Evolutionary conservation across 495 filamentous ascomycete genomes (phyloP), one percentile per base, ranked within the genome.

Genomic region (Neurospora hispaniola): DNA sequence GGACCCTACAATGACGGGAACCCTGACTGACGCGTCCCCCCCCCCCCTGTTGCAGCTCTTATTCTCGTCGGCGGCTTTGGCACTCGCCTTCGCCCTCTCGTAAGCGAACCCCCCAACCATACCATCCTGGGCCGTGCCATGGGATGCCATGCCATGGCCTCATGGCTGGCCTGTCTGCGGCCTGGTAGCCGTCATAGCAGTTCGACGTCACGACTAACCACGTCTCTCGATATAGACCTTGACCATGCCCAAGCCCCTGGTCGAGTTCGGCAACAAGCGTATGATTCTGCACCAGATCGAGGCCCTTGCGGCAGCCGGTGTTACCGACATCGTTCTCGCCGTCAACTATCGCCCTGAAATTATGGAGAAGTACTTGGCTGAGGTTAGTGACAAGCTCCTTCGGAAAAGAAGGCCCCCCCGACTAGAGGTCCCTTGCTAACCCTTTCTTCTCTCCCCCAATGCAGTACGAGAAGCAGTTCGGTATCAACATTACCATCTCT

Each of bases 1-100:
- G 7, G 46, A 9, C 72, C 35, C 9, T 72, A 27, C 12, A 35
- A 3, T 74, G 41, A 54, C 40, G 42, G 31, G 62, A 18, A 31
- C 42, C 18, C 44, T 11, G 39, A 20, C 41, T 39, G 23, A 70
- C 39, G 40, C 38, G 38, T 16, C 6, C 3, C 41, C 35, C 6
- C 3, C 41, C 35, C 66, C 48, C 68, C 43, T 41, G 35, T 6
- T 48, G 10, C 43, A 99, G 96, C 96, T 83, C 90, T 99, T 80
- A 98, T 99, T 91, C 95, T 99, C 80, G 96, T 99, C 83, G 96
- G 96, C 86, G 96, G 96, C 81, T 99, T 98, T 85, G 96, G 96
- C 81, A 99, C 96, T 83, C 95, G 96, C 84, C 90, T 99, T 76
- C 93, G 96, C 81, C 96, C 96, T 84, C 88, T 99, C 85, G 94